Base-by-base conservation (phyloP, 768 basidiomycete genomes). In the Amanita rubescens region DNA sequence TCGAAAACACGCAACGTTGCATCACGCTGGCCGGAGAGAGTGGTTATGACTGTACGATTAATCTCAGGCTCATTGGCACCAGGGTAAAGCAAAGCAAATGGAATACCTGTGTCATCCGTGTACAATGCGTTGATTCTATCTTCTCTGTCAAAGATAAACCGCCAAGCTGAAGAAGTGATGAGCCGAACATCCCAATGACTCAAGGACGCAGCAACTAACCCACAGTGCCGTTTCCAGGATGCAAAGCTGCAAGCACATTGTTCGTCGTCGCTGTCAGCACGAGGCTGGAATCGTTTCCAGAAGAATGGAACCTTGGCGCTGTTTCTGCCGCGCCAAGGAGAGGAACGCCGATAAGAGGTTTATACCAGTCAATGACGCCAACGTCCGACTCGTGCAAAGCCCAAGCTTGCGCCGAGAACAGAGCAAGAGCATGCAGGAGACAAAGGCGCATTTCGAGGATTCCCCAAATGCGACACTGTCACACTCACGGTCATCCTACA, bases 321-420 rank as follows among this genome's bases (percentile, higher is more conserved):
- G 78, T 79, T 15, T 74, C 62, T 0, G 60, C 63, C 2, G 80
- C 73, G 8, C 74, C 69, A 32, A 75, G 66, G 3, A 84, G 72
- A 0, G 91, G 89, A 3, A 86, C 77, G 14, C 94, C 94, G 52
- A 91, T 71, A 25, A 87, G 77, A 12, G 75, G 67, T 59, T 82
- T 87, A 67, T 96, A 79, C 94, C 94, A 97, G 72, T 95, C 93
- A 42, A 94, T 77, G 41, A 87, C 70, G 41, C 90, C 89, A 51
- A 81, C 87, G 53, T 92, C 87, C 20, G 84, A 78, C 62, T 87
- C 77, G 55, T 88, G 84, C 32, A 87, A 67, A 24, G 84, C 84
- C 54, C 63, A 68, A 22, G 58, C 54, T 9, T 35, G 38, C 1
- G 27, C 39, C 11, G 32, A 9, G 20, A 43, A 43, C 5, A 41